These are phyloP conservation scores for Penicillium sp. DNA, from an alignment of 2,329 filamentous ascomycete species.

Conservation along the genomic window DNA sequence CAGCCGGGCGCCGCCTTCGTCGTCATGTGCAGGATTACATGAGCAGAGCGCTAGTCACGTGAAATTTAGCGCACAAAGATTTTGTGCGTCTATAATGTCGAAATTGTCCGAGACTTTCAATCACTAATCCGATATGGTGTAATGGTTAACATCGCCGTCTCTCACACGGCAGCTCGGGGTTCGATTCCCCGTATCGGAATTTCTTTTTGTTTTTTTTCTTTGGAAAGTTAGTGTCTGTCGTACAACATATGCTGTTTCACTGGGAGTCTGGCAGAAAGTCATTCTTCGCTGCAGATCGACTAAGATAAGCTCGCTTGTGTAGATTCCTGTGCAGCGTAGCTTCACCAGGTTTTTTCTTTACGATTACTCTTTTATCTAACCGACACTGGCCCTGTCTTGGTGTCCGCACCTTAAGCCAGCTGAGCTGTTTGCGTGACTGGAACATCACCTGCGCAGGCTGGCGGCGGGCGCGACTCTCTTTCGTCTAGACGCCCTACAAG, in stretches of 20 bases:
- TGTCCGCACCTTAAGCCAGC: background rate
- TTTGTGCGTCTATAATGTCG: background rate
- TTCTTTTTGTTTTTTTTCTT: background rate
- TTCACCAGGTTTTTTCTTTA: no score
- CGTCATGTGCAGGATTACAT: constrained; percentile 23
- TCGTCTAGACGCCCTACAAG: background rate
- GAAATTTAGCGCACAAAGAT: no score
- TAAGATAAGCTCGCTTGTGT: no score
- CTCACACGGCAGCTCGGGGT: constrained; percentile 35
- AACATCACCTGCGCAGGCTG: background rate
- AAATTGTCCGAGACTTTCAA: background rate
- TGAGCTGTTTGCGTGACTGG: background rate
- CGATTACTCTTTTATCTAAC: no score
- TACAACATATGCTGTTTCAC: background rate
- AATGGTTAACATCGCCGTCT: constrained; percentile 30
- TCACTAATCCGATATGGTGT: constrained; percentile 28
- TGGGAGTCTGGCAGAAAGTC: no score
- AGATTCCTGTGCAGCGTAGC: no score
- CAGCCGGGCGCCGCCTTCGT: constrained; percentile 20
- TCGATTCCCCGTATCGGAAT: constrained; percentile 33
- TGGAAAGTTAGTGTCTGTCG: background rate
- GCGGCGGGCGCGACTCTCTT: background rate
- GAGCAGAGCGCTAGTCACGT: background rate
- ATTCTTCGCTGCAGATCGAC: no score
- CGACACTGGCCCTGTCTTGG: no score